Conservation (phyloP, 2,329 filamentous ascomycete genomes). For the Sporothrix luriei region DNA sequence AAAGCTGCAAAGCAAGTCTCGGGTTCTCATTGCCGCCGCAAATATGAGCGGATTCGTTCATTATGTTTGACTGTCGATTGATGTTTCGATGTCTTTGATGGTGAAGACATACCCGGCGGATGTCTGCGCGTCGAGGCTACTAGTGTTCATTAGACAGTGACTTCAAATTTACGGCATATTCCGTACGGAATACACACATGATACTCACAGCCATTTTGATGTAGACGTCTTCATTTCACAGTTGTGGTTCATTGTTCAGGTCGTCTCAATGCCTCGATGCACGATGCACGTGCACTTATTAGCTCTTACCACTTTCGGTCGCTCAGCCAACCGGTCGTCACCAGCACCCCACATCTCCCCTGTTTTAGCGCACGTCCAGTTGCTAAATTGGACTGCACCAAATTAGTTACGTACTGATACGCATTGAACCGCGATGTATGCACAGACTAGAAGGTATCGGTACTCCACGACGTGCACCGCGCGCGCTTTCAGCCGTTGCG, state of each 20-base stretch:
- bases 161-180: too few relatives aligned
- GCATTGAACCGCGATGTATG: neutral
- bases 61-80: neutral
- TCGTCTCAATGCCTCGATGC: neutral
- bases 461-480: neutral
- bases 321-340: constrained; percentile 27
- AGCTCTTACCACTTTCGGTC: constrained; percentile 17
- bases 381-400: neutral
- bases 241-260: neutral
- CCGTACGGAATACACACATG: too few relatives aligned
- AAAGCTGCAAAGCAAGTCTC: neutral
- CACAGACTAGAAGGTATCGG: neutral
- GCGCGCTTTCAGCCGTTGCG: constrained; percentile 20
- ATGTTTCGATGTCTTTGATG: neutral
- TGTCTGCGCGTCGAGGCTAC: neutral
- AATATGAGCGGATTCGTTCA: neutral
- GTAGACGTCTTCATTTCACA: constrained; percentile 4
- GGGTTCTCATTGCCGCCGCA: constrained; percentile 16
- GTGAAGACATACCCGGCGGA: neutral
- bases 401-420: neutral
- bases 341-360: neutral
- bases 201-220: neutral
- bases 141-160: neutral
- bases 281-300: neutral
- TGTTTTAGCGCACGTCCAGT: constrained; percentile 17